Evolutionary conservation across 2,329 filamentous ascomycete species (phyloP).

Genomic region (Penicillium verrucosum): DNA sequence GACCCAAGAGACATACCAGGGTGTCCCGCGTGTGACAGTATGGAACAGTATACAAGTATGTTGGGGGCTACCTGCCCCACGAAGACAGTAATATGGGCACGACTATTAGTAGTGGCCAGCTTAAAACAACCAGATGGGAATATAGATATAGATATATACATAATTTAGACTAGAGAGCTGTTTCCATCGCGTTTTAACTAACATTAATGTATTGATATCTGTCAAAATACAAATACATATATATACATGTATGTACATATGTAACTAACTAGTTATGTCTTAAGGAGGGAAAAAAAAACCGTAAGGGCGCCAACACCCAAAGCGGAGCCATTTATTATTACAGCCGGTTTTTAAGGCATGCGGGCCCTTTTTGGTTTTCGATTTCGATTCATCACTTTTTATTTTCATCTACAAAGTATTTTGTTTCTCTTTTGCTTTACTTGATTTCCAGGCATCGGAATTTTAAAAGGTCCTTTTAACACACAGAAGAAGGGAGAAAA

Average conservation of each 20-base stretch:
- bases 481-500: not conserved
- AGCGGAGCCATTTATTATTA: constrained; percentile 5
- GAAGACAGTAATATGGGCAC: not conserved
- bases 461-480: not conserved
- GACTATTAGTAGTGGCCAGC: not conserved
- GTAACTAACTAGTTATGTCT: no score
- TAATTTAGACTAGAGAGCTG: not conserved
- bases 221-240: not conserved
- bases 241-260: not conserved
- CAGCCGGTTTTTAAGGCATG: constrained; percentile 8
- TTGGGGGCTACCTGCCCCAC: not conserved
- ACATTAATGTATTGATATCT: not conserved
- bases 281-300: not conserved
- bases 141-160: no score
- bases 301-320: constrained; percentile 1
- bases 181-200: not conserved
- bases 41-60: not conserved
- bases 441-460: not conserved
- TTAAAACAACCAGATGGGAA: not conserved
- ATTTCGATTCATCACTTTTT: not conserved
- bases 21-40: not conserved
- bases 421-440: not conserved
- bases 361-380: not conserved
- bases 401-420: not conserved
- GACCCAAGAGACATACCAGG: not conserved